Percentiles rank a stretch among this genome's conserved stretches.
Evolutionary conservation across 1,284 basidiomycete species (phyloP).

Genomic region (Ceratobasidium sp.): DNA sequence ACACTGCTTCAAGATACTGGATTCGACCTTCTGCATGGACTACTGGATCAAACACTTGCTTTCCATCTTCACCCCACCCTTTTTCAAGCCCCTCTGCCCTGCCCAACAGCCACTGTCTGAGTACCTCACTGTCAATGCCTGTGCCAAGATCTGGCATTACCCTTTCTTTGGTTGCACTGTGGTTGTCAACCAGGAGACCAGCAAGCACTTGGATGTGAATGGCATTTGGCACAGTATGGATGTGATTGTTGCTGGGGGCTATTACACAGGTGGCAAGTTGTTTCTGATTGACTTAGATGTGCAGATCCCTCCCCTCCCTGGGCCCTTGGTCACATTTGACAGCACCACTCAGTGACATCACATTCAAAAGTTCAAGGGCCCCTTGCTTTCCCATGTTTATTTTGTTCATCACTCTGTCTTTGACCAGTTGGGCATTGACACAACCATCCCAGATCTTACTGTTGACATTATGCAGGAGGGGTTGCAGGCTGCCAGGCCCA

Average conservation of each 20-base stretch:
- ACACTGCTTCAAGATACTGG: neutral
- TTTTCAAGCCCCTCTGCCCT: neutral
- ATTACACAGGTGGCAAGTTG: neutral
- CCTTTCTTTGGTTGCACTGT: neutral
- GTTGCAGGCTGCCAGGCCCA: no score
- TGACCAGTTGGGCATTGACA: neutral
- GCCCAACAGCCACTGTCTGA: neutral
- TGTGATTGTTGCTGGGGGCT: conserved; percentile 2
- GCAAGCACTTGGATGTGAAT: neutral
- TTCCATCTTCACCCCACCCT: neutral
- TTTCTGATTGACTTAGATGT: neutral
- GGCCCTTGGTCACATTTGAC: neutral
- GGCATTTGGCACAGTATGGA: neutral
- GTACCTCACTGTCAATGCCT: neutral
- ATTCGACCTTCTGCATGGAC: neutral
- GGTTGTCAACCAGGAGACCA: neutral
- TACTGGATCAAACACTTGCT: neutral
- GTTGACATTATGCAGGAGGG: no score
- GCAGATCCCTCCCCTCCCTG: neutral
- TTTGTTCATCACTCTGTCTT: conserved; percentile 10
- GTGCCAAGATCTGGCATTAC: neutral
- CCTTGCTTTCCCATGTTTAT: neutral
- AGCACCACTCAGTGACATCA: neutral
- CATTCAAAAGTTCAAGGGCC: neutral
- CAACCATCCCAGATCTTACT: neutral